Evolutionary conservation across 257 asterid genomes (phyloP).

Genomic region (Jacaranda mimosifolia): DNA sequence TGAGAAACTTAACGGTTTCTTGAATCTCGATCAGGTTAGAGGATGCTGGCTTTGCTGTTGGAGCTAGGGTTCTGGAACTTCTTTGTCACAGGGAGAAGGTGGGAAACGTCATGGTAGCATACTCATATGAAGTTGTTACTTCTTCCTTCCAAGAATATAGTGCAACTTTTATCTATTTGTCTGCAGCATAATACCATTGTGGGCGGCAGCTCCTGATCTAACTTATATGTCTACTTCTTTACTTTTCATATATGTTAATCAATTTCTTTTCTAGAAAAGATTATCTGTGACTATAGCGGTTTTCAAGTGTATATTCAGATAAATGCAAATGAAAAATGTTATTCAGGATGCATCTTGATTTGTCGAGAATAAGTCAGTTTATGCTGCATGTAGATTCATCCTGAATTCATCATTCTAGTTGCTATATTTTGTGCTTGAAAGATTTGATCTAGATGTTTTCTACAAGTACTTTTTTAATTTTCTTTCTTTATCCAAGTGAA

Average conservation of each 20-base stretch:
- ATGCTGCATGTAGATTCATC: neutral
- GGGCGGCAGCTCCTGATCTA: neutral
- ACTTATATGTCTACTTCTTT: slow-evolving; percentile 1
- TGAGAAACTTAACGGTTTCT: slow-evolving; percentile 23
- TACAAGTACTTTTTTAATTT: neutral
- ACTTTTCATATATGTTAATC: neutral
- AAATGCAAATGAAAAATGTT: neutral
- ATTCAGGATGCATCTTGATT: slow-evolving; percentile 6
- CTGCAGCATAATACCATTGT: slow-evolving; percentile 2
- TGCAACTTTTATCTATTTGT: neutral
- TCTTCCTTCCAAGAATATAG: neutral
- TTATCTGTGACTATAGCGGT: neutral
- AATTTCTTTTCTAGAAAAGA: neutral
- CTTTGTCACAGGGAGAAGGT: slow-evolving; percentile 91
- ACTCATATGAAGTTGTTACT: neutral
- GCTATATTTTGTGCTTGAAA: neutral
- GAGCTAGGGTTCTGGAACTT: slow-evolving; percentile 82
- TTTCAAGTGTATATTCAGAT: neutral
- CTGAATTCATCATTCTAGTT: neutral
- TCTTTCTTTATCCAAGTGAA: slow-evolving; percentile 11
- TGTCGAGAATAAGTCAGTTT: slow-evolving; percentile 20
- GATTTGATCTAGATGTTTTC: slow-evolving; percentile 1
- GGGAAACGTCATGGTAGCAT: slow-evolving; percentile 21
- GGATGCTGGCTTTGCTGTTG: slow-evolving; percentile 90
- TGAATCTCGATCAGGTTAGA: slow-evolving; percentile 62